Evolutionary conservation across 106 monocot genomes (phyloP), one percentile per base, ranked within the genome.

Genomic region (Dendrobium chrysotoxum): DNA sequence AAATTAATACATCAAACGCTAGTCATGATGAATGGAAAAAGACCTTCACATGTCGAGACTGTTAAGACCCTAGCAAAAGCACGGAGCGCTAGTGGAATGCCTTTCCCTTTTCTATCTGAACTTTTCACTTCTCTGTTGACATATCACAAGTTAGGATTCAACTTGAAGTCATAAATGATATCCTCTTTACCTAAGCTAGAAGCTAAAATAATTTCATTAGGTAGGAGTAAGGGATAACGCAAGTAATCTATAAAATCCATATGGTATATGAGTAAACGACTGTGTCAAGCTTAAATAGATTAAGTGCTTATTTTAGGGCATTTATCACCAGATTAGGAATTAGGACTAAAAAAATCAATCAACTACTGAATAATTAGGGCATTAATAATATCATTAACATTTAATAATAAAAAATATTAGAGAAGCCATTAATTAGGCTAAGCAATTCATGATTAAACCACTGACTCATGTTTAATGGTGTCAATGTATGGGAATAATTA

Each of bases 61-160:
- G 86, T 90, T 85, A 92, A 77, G 83, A 96, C 80, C 23, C 96
- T 86, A 38, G 84, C 83, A 87, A 89, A 92, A 87, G 93, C 93
- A 77, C 90, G 93, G 28, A 96, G 87, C 30, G 92, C 85, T 53
- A 82, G 88, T 20, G 93, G 93, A 79, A 96, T 92, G 46, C 96
- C 96, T 72, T 84, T 90, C 42, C 93, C 88, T 79, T 85, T 95
- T 38, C 85, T 86, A 38, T 70, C 77, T 45, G 72, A 66, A 77
- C 83, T 82, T 82, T 86, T 91, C 4, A 93, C 92, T 89, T 90
- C 90, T 83, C 93, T 96, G 79, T 18, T 77, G 8, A 50, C 17
- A 78, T 46, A 65, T 65, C 25, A 26, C 35, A 50, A 50, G 6
- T 65, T 26, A 1, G 50, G 15, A 65, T 65, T 25, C 64, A 65